Conservation (phyloP, 2,329 filamentous ascomycete genomes). For the Beauveria medogensis region DNA sequence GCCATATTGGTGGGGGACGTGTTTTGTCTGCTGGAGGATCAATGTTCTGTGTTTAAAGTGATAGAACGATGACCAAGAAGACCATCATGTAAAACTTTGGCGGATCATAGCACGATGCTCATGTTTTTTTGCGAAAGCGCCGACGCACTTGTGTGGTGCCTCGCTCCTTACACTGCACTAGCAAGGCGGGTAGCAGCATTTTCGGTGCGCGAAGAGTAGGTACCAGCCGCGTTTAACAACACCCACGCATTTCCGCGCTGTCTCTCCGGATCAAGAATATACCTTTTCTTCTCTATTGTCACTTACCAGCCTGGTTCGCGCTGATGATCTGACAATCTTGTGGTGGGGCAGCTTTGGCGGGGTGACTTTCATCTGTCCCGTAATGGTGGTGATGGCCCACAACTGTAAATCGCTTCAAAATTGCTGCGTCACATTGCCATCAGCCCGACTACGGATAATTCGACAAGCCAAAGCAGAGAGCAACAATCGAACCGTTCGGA, state of each 20-base stretch:
- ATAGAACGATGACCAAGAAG: neutral
- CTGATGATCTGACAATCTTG: too few species aligned
- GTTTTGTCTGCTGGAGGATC: too few species aligned
- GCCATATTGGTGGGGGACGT: too few species aligned
- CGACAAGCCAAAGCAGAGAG: neutral
- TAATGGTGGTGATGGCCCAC: neutral
- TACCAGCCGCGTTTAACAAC: too few species aligned
- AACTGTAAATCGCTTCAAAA: slow-evolving; percentile 8
- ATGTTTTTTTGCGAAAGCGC: neutral
- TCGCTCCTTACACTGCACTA: neutral
- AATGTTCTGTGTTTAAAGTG: neutral
- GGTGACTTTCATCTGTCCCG: neutral
- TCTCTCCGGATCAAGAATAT: too few species aligned
- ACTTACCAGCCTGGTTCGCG: too few species aligned
- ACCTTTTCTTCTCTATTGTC: too few species aligned
- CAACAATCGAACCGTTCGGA: neutral
- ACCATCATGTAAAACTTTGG: neutral
- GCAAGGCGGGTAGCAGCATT: too few species aligned
- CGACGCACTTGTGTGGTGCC: neutral
- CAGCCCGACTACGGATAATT: neutral
- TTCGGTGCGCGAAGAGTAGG: too few species aligned
- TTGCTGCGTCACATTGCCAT: neutral
- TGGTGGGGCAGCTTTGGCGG: slow-evolving; percentile 1
- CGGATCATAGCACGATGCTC: neutral
- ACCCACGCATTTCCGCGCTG: too few species aligned